These are phyloP conservation scores for Vanrija sp. DNA, from an alignment of 1,284 basidiomycete species.

Conservation along the genomic window DNA sequence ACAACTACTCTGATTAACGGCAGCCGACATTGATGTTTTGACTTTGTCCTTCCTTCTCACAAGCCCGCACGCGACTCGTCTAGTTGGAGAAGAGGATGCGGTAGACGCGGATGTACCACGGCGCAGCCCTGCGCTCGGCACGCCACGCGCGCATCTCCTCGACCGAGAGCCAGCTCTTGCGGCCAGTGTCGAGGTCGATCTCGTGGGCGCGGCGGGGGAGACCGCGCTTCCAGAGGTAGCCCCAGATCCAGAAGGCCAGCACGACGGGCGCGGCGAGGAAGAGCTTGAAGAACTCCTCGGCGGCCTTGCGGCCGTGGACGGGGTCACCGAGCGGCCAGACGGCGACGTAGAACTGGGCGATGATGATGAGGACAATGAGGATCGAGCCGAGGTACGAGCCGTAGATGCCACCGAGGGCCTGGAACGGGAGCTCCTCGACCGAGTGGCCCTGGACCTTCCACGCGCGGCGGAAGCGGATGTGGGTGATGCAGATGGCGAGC, in stretches of 20 bases:
- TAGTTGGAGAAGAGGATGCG: conserved; percentile 31
- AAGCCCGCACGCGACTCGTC: no score
- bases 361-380: conserved; percentile 38
- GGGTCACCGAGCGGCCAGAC: conserved; percentile 12
- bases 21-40: no score
- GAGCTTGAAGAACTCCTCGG: conserved; percentile 48
- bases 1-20: no score
- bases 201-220: conserved; percentile 37
- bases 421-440: conserved; percentile 52
- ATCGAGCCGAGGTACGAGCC: conserved; percentile 51
- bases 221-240: conserved; percentile 43
- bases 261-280: conserved; percentile 49
- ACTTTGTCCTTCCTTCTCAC: no score
- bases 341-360: conserved; percentile 45
- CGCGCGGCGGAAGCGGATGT: conserved; percentile 50
- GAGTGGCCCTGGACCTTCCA: conserved; percentile 47
- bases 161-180: conserved; percentile 49
- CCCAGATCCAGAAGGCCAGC: conserved; percentile 41
- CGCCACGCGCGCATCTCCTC: conserved; percentile 40
- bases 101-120: conserved; percentile 31
- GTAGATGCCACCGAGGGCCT: conserved; percentile 47
- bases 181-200: conserved; percentile 51
- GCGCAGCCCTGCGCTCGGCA: conserved; percentile 32
- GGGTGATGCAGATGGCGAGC: conserved; percentile 30
- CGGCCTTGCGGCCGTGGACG: conserved; percentile 30